Conservation (phyloP, 192 early-diverging fungal species). For the Spizellomyces punctatus region DNA sequence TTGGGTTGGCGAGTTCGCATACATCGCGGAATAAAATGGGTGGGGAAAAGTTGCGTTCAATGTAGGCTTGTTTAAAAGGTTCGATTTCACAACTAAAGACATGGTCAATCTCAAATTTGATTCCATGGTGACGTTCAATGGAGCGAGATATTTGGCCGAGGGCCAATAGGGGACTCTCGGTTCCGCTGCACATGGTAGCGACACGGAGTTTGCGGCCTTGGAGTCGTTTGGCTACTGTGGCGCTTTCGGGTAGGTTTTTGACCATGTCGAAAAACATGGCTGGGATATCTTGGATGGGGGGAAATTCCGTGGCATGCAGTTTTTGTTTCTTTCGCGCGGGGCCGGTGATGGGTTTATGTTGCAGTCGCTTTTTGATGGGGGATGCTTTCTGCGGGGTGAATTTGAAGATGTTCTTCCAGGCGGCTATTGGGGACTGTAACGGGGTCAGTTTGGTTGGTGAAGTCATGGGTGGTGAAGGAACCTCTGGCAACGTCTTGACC, state of each 20-base stretch:
- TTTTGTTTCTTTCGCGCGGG: neutral
- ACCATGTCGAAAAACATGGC: constrained; percentile 50
- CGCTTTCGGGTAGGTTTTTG: constrained; percentile 16
- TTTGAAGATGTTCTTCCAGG: neutral
- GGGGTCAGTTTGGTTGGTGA: too few relatives aligned
- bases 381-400: neutral
- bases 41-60: constrained; percentile 52
- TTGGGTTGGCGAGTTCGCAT: constrained; percentile 38
- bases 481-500: neutral
- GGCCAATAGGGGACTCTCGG: constrained; percentile 49
- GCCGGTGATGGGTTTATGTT: neutral
- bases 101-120: constrained; percentile 38
- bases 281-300: constrained; percentile 39
- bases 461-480: neutral
- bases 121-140: constrained; percentile 23
- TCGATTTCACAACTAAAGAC: constrained; percentile 56
- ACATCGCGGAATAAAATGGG: constrained; percentile 53
- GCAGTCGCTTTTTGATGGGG: neutral
- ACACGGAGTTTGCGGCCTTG: constrained; percentile 40
- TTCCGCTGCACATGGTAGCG: constrained; percentile 55
- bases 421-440: too few relatives aligned
- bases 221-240: constrained; percentile 28
- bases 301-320: constrained; percentile 6
- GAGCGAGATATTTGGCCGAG: constrained; percentile 38
- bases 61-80: constrained; percentile 57